Evolutionary conservation across 805 yeast genomes (phyloP).

Genomic region (Hanseniaspora valbyensis): DNA sequence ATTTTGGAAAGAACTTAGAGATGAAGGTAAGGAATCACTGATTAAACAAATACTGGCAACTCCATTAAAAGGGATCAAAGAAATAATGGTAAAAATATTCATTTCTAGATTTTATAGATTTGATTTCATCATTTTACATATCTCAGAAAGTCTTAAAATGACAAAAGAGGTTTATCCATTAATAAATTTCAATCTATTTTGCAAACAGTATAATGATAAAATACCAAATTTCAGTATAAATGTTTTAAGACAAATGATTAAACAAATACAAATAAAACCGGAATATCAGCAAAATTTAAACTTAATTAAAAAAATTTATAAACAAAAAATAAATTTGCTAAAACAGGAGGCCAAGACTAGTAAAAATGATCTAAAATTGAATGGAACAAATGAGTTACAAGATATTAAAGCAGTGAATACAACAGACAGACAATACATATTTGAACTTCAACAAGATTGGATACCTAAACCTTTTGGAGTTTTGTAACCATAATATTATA

Average conservation of each 20-base stretch:
- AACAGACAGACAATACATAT: slow-evolving; percentile 17
- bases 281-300: background rate
- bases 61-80: background rate
- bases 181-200: background rate
- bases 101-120: background rate
- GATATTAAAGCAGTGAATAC: too few species aligned
- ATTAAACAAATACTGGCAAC: background rate
- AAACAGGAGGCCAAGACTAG: background rate
- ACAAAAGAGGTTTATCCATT: background rate
- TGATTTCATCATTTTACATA: background rate
- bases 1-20: background rate
- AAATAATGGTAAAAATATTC: background rate
- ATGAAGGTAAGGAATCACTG: background rate
- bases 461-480: slow-evolving; percentile 46
- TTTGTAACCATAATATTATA: slow-evolving; percentile 20
- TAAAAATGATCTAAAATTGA: too few species aligned
- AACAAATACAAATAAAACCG: background rate
- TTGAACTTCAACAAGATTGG: slow-evolving; percentile 36
- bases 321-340: background rate
- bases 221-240: background rate
- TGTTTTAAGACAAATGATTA: background rate
- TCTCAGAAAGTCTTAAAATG: background rate
- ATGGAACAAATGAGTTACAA: too few species aligned
- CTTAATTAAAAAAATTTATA: background rate
- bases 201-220: background rate